phyloP scores from a whole-genome alignment of 2,329 filamentous ascomycete genomes.

The Periconia macrospinosa region DNA sequence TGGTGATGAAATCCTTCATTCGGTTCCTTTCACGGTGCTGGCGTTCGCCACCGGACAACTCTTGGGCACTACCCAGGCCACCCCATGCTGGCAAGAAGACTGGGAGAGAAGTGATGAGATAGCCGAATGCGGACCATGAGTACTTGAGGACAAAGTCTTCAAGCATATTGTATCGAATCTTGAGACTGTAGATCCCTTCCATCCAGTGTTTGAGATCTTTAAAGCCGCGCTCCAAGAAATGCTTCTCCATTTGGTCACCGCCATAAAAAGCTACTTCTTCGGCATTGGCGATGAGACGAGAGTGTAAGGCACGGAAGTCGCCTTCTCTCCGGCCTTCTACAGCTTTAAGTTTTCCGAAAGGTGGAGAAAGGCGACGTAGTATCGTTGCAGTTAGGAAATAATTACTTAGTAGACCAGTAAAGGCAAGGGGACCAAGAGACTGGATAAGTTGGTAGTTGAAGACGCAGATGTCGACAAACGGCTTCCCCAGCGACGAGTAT shows the following conservation, averaged over 20 bases:
- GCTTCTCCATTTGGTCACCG: constrained; percentile 91
- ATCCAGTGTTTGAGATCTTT: constrained; percentile 93
- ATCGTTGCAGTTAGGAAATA: constrained; percentile 94
- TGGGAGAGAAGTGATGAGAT: constrained; percentile 87
- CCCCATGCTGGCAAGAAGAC: constrained; percentile 95
- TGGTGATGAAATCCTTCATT: constrained; percentile 99
- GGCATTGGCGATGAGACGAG: constrained; percentile 90
- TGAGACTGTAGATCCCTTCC: constrained; percentile 97
- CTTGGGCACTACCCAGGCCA: constrained; percentile 73
- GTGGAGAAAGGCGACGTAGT: constrained; percentile 83
- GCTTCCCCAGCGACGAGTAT: constrained; percentile 97
- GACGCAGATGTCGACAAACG: constrained; percentile 92
- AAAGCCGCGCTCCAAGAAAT: constrained; percentile 89
- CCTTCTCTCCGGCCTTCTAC: constrained; percentile 94
- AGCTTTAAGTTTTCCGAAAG: constrained; percentile 95
- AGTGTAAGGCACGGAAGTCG: constrained; percentile 89
- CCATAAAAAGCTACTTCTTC: constrained; percentile 98
- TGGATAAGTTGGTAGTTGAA: constrained; percentile 98
- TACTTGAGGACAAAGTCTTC: constrained; percentile 99
- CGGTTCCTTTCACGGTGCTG: constrained; percentile 74
- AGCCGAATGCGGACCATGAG: constrained; percentile 97
- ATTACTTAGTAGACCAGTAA: constrained; percentile 84
- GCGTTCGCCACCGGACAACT: constrained; percentile 58
- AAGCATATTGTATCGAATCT: constrained; percentile 97
- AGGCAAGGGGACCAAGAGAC: constrained; percentile 83